A percentile compares a stretch with the other conserved stretches of the same genome.
These are phyloP conservation scores for Leptographium flavum DNA, from an alignment of 2,329 filamentous ascomycete species.

Conservation along the genomic window DNA sequence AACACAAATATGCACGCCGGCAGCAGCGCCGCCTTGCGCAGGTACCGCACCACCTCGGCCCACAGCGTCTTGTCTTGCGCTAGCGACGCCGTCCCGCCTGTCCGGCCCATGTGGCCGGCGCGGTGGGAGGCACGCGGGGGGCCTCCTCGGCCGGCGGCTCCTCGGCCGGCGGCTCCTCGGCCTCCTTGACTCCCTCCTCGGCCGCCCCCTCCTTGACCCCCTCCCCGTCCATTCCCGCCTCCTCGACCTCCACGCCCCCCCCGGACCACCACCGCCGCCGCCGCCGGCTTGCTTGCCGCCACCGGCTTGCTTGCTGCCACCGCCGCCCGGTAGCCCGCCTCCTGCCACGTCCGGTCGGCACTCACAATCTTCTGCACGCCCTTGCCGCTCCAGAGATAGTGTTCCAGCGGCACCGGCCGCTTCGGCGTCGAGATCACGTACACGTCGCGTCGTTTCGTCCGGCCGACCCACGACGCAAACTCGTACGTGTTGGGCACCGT, in stretches of 20 bases:
- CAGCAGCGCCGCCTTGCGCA: slow-evolving; percentile 74
- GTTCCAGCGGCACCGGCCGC: slow-evolving; percentile 83
- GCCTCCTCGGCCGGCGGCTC: slow-evolving; percentile 36
- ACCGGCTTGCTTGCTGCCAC: background rate
- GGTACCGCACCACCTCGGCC: slow-evolving; percentile 87
- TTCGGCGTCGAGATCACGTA: slow-evolving; percentile 98
- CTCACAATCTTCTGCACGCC: slow-evolving; percentile 90
- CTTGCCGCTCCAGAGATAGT: slow-evolving; percentile 92
- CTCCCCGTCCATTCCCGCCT: slow-evolving; percentile 23
- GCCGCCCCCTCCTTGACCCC: slow-evolving; percentile 19
- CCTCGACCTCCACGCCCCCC: slow-evolving; percentile 10
- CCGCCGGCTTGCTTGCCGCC: background rate
- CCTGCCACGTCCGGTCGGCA: slow-evolving; percentile 78
- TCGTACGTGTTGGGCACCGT: slow-evolving; percentile 96
- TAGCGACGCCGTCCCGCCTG: slow-evolving; percentile 73
- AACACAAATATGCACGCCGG: slow-evolving; percentile 97
- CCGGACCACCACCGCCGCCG: background rate
- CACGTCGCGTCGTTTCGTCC: slow-evolving; percentile 97
- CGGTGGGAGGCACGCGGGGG: slow-evolving; percentile 45
- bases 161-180: too few species aligned
- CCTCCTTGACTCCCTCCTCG: too few species aligned
- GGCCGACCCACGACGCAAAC: slow-evolving; percentile 95
- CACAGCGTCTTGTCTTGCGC: slow-evolving; percentile 93
- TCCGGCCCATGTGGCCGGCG: slow-evolving; percentile 78
- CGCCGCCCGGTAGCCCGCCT: slow-evolving; percentile 80